These are phyloP conservation scores for Schizochytrium sp. DNA, from an alignment of 108 stramenopile genomes.

Conservation along the genomic window DNA sequence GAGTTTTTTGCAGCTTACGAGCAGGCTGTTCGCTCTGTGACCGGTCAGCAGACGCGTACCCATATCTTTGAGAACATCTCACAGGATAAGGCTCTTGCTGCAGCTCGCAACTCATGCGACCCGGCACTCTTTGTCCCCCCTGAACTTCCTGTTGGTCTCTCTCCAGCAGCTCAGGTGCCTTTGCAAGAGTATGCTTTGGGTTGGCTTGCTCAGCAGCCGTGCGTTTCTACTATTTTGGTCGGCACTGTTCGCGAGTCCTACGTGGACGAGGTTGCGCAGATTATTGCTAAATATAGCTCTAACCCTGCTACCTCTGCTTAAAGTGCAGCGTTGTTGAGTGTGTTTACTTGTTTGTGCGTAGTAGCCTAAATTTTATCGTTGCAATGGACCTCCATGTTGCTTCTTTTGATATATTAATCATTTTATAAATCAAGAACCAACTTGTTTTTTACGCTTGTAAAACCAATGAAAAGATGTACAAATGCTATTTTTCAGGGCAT, in stretches of 20 bases:
- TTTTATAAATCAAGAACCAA: too few relatives aligned
- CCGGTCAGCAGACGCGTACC: conserved; percentile 35
- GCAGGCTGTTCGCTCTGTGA: conserved; percentile 50
- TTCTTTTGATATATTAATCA: too few relatives aligned
- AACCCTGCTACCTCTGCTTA: too few relatives aligned
- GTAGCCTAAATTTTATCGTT: neutral
- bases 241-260: conserved; percentile 8
- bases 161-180: conserved; percentile 16
- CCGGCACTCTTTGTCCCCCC: neutral
- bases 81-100: neutral
- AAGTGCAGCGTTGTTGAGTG: neutral
- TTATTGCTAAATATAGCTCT: too few relatives aligned
- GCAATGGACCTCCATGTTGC: too few relatives aligned
- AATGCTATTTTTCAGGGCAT: too few relatives aligned
- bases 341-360: neutral
- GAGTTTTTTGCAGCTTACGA: conserved; percentile 42
- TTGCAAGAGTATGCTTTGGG: conserved; percentile 39
- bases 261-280: conserved; percentile 24
- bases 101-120: neutral
- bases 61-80: conserved; percentile 45
- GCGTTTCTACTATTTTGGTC: conserved; percentile 33
- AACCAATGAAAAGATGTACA: too few relatives aligned
- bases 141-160: neutral
- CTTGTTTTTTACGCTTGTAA: too few relatives aligned
- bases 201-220: conserved; percentile 40